Evolutionary conservation across 2,329 filamentous ascomycete genomes (phyloP), one percentile per base, ranked within the genome.

Genomic region (Pseudogymnoascus sp.): DNA sequence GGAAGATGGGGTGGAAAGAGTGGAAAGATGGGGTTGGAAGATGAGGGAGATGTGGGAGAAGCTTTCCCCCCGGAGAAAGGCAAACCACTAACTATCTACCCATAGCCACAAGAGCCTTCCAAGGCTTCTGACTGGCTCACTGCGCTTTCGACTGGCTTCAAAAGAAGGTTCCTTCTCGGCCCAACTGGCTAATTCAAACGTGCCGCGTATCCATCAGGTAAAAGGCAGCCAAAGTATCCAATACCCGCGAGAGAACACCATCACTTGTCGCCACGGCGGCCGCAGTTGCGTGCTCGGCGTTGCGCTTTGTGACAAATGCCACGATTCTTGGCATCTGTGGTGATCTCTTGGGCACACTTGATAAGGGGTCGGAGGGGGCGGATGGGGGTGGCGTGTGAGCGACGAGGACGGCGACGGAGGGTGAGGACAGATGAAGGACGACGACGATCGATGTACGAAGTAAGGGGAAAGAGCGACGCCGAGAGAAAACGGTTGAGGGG

Each of bases 271-370:
- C 39, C 6, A 45, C 39, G 13, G 13, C 21, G 26, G 82, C 84
- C 76, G 83, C 82, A 37, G 82, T 84, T 39, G 81, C 77, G 68
- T 84, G 84, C 72, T 84, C 82, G 67, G 81, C 80, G 67, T 84
- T 84, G 66, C 82, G 82, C 56, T 78, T 81, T 74, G 84, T 82
- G 60, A 84, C 82, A 66, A 83, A 45, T 45, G 39, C 39, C 39
- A 45, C 39, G 21, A 45, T 45, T 26, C 39, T 45, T 45, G 39
- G 39, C 39, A 45, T 45, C 39, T 45, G 39, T 45, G 39, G 39
- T 45, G 39, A 45, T 26, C 12, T 26, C 21, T 45, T 45, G 39
- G 39, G 6, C 35, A 8, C 12, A n/a, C 15, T 45, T 45, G 39
- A 45, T 45, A 45, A 45, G 13, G 37, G 37, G 39, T n/a, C n/a